phyloP scores from a whole-genome alignment of 768 basidiomycete species.

The Sistotremastrum suecicum region DNA sequence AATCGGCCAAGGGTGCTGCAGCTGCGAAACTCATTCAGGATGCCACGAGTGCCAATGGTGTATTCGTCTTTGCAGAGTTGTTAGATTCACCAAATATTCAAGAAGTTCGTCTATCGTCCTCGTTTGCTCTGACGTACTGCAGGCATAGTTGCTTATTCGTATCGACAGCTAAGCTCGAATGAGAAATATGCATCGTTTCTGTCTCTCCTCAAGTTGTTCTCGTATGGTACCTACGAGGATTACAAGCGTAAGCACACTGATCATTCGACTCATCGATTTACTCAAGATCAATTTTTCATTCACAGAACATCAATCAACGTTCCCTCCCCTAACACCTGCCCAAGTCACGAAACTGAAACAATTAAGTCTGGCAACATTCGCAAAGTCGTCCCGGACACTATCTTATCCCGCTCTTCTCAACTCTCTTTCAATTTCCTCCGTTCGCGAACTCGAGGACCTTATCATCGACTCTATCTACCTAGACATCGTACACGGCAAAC shows the following conservation, averaged over 20 bases:
- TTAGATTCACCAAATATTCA: conserved; percentile 71
- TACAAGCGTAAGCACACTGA: conserved; percentile 47
- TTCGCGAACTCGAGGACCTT: conserved; percentile 88
- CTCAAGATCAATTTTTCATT: not conserved
- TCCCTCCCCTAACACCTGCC: conserved; percentile 54
- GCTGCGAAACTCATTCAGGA: conserved; percentile 82
- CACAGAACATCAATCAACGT: conserved; percentile 47
- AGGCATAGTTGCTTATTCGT: not conserved
- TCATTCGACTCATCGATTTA: not conserved
- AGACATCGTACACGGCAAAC: conserved; percentile 76
- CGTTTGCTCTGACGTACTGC: not conserved
- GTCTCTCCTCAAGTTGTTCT: conserved; percentile 69
- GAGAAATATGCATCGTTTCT: conserved; percentile 51
- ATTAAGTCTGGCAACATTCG: conserved; percentile 79
- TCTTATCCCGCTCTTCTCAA: conserved; percentile 63
- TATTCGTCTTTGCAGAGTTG: conserved; percentile 86
- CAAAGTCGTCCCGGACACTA: conserved; percentile 65
- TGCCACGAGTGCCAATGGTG: conserved; percentile 77
- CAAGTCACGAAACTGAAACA: conserved; percentile 87
- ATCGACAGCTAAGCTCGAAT: conserved; percentile 44
- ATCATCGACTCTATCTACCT: conserved; percentile 96
- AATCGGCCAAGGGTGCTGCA: conserved; percentile 82
- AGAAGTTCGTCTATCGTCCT: conserved; percentile 38
- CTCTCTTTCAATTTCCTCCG: conserved; percentile 57
- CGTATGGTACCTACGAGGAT: conserved; percentile 77